Evolutionary conservation across 2,329 filamentous ascomycete species (phyloP).

Genomic region (Xylaria sp.): DNA sequence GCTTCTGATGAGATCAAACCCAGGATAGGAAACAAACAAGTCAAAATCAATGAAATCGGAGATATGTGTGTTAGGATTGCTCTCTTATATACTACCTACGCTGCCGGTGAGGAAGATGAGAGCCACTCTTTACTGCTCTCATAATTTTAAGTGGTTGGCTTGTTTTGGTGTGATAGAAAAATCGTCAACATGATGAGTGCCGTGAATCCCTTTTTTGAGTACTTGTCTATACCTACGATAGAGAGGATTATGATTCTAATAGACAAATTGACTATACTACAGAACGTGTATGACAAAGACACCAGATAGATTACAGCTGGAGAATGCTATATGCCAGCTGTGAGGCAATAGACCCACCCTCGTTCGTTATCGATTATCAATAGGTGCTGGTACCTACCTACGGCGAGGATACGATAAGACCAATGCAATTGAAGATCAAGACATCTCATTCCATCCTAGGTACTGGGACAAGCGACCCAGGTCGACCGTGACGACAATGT

Average conservation of each 20-base stretch:
- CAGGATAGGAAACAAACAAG: background rate
- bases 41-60: background rate
- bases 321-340: slow-evolving; percentile 3
- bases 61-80: background rate
- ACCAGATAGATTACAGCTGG: background rate
- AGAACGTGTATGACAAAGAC: background rate
- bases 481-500: slow-evolving; percentile 40
- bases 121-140: too few relatives aligned
- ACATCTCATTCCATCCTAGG: background rate
- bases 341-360: background rate
- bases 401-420: slow-evolving; percentile 9
- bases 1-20: background rate
- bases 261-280: too few relatives aligned
- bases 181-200: background rate
- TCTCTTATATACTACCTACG: too few relatives aligned
- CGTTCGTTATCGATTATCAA: background rate
- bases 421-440: background rate
- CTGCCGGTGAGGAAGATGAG: too few relatives aligned
- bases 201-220: background rate
- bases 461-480: background rate
- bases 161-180: background rate
- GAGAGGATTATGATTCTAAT: background rate
- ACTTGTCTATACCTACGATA: background rate
- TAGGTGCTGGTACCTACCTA: too few relatives aligned
- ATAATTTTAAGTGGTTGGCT: background rate